Conservation (phyloP, 169 alveolate species). For the Eimeria praecox region DNA sequence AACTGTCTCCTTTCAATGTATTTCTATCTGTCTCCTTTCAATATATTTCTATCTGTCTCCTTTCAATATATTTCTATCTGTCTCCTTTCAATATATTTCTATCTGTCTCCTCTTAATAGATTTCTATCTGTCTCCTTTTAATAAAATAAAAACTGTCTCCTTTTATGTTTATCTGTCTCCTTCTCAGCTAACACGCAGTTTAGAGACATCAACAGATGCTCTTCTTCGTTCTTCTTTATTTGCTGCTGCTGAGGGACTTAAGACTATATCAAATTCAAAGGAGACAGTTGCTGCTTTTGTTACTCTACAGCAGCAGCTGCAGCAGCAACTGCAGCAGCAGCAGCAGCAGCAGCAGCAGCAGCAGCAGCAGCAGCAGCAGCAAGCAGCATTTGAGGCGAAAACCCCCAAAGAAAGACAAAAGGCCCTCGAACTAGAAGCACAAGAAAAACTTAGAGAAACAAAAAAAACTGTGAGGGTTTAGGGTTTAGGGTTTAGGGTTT, state of each 20-base stretch:
- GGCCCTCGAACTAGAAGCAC: neutral
- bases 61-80: too few relatives aligned
- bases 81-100: neutral
- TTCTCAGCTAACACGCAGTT: neutral
- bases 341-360: slow-evolving; percentile 35
- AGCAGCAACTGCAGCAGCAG: slow-evolving; percentile 14
- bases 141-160: neutral
- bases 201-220: neutral
- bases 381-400: neutral
- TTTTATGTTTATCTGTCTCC: neutral
- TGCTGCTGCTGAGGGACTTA: neutral
- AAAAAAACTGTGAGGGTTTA: neutral
- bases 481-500: slow-evolving; percentile 31
- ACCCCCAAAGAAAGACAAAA: neutral
- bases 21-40: too few relatives aligned
- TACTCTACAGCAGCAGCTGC: slow-evolving; percentile 21
- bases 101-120: neutral
- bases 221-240: neutral
- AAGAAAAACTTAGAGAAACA: neutral
- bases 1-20: too few relatives aligned
- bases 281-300: neutral
- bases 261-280: neutral
- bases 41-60: too few relatives aligned
- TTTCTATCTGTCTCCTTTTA: neutral
- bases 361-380: slow-evolving; percentile 14